These are phyloP conservation scores for Lichtheimia hyalospora DNA, from an alignment of 371 early-diverging fungal species.

Conservation along the genomic window DNA sequence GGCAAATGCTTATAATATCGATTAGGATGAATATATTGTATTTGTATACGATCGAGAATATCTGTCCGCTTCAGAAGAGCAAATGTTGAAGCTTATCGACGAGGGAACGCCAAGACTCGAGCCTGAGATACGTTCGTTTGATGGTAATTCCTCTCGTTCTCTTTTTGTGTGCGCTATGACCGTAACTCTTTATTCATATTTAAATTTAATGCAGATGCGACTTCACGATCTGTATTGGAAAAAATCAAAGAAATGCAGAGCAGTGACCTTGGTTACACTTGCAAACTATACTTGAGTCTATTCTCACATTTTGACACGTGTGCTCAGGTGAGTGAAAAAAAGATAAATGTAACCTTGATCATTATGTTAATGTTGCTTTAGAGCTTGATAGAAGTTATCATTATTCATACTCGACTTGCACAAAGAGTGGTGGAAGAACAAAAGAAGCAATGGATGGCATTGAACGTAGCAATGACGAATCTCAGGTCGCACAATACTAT, in stretches of 20 bases:
- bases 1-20: background rate
- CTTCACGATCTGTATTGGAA: constrained; percentile 4
- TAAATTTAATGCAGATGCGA: constrained; percentile 2
- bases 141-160: constrained; percentile 17
- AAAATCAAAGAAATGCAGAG: constrained; percentile 9
- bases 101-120: constrained; percentile 40
- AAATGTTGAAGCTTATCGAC: constrained; percentile 29
- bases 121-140: constrained; percentile 26
- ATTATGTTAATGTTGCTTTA: constrained; percentile 11
- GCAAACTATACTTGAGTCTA: constrained; percentile 19
- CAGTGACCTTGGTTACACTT: constrained; percentile 11
- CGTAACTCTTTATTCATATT: background rate
- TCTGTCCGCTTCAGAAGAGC: constrained; percentile 27
- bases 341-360: background rate
- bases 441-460: constrained; percentile 55
- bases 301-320: constrained; percentile 33
- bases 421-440: constrained; percentile 51
- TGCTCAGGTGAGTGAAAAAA: constrained; percentile 25
- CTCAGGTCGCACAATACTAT: constrained; percentile 48
- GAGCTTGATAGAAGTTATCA: constrained; percentile 28
- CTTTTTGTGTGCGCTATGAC: constrained; percentile 5
- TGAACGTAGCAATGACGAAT: constrained; percentile 62
- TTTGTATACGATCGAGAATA: constrained; percentile 48
- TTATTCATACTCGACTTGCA: constrained; percentile 43
- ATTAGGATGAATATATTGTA: constrained; percentile 45